Percentiles rank a stretch among this genome's conserved stretches.
Evolutionary conservation across 768 basidiomycete species (phyloP).

Genomic region (Kwoniella botswanensis): DNA sequence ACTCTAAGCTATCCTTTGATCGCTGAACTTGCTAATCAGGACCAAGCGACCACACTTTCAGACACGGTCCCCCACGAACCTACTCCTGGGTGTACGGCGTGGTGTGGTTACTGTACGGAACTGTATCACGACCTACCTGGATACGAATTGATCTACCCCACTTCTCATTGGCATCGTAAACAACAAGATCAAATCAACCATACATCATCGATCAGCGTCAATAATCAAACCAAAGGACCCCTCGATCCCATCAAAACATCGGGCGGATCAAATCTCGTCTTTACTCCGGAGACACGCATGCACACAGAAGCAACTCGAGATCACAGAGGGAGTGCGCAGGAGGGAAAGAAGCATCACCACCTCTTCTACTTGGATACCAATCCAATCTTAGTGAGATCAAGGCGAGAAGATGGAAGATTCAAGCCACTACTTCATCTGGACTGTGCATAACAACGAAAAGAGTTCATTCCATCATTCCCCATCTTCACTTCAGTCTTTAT

Average conservation of each 20-base stretch:
- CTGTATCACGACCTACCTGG: too few relatives aligned
- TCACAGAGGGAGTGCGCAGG: not conserved
- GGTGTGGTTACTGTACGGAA: too few relatives aligned
- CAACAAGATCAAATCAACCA: not conserved
- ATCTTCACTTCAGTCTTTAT: too few relatives aligned
- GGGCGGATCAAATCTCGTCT: constrained; percentile 1
- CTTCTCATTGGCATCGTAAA: not conserved
- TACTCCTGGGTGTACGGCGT: not conserved
- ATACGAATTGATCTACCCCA: not conserved
- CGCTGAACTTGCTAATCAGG: not conserved
- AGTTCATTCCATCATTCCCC: too few relatives aligned
- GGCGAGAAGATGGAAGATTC: not conserved
- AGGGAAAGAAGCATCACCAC: not conserved
- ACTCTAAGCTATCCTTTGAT: not conserved
- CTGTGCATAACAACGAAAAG: too few relatives aligned
- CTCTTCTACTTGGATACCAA: not conserved
- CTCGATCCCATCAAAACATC: constrained; percentile 3
- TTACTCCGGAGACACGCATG: not conserved
- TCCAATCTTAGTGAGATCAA: too few relatives aligned
- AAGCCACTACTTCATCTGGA: not conserved
- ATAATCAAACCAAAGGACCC: constrained; percentile 6
- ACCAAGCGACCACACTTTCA: not conserved
- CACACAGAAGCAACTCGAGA: not conserved
- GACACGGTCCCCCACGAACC: not conserved
- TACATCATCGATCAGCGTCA: too few relatives aligned